A percentile compares a stretch with the other conserved stretches of the same genome.
These are phyloP conservation scores for Barnettozyma sucrosica DNA, from an alignment of 805 yeast genomes.

Conservation along the genomic window DNA sequence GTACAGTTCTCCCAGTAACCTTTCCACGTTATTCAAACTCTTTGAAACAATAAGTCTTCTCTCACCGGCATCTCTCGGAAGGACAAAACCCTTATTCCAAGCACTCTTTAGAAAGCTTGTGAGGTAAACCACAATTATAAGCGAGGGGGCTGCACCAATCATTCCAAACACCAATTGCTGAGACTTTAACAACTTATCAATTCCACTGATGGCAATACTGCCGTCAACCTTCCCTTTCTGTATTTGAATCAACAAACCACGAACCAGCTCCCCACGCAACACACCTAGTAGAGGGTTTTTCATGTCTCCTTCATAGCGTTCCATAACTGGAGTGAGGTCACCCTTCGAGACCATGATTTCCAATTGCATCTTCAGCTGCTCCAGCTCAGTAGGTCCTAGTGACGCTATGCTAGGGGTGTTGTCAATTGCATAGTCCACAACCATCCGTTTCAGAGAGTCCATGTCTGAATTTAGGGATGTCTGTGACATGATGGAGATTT, in stretches of 20 bases:
- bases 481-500: slow-evolving; percentile 72
- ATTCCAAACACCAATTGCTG: slow-evolving; percentile 93
- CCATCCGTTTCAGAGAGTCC: slow-evolving; percentile 83
- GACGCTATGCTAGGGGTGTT: slow-evolving; percentile 15
- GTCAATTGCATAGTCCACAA: slow-evolving; percentile 57
- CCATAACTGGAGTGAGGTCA: slow-evolving; percentile 73
- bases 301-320: slow-evolving; percentile 72
- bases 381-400: slow-evolving; percentile 18
- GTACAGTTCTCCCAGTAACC: slow-evolving; percentile 36
- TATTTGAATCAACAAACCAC: slow-evolving; percentile 82
- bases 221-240: slow-evolving; percentile 97
- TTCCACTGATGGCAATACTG: slow-evolving; percentile 81
- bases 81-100: slow-evolving; percentile 32
- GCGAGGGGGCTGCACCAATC: slow-evolving; percentile 82
- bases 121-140: slow-evolving; percentile 48
- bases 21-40: slow-evolving; percentile 53
- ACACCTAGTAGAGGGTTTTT: slow-evolving; percentile 61
- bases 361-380: slow-evolving; percentile 28
- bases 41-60: slow-evolving; percentile 32
- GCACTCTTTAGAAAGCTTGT: slow-evolving; percentile 27
- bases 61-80: slow-evolving; percentile 11
- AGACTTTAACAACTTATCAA: slow-evolving; percentile 79
- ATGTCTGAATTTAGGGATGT: slow-evolving; percentile 75
- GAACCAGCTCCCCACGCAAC: slow-evolving; percentile 58
- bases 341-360: slow-evolving; percentile 57